These are phyloP conservation scores for Tripterygium wilfordii DNA, from an alignment of 177 flowering plant species.

Conservation along the genomic window DNA sequence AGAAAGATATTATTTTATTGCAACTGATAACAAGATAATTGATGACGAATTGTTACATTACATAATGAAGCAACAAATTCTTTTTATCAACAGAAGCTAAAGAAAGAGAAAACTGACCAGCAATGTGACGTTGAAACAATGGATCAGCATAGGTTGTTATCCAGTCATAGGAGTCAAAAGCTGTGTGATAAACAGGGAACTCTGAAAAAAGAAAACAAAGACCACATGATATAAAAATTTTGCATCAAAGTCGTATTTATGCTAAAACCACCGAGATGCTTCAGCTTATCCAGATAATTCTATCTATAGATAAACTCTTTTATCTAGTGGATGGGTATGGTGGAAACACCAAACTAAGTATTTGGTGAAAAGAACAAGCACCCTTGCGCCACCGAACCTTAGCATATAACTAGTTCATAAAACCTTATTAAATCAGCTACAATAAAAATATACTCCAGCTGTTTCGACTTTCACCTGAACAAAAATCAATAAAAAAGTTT, in stretches of 20 bases:
- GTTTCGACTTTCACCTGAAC: neutral
- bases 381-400: too few species aligned
- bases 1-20: neutral
- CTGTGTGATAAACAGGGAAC: constrained; percentile 95
- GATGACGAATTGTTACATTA: neutral
- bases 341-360: too few species aligned
- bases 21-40: too few species aligned
- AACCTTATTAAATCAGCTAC: too few species aligned
- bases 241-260: too few species aligned
- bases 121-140: constrained; percentile 79
- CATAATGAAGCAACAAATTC: neutral
- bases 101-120: constrained; percentile 40
- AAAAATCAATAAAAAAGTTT: neutral
- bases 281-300: too few species aligned
- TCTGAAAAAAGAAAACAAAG: constrained; percentile 37
- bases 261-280: neutral
- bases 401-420: too few species aligned
- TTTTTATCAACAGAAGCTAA: neutral
- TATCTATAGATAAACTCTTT: too few species aligned
- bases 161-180: constrained; percentile 85
- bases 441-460: too few species aligned
- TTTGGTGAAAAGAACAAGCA: too few species aligned
- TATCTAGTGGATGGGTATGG: too few species aligned
- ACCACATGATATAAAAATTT: too few species aligned
- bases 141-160: constrained; percentile 78